Evolutionary conservation across 352 stramenopile species (phyloP).

Genomic region (Phytophthora capsici): DNA sequence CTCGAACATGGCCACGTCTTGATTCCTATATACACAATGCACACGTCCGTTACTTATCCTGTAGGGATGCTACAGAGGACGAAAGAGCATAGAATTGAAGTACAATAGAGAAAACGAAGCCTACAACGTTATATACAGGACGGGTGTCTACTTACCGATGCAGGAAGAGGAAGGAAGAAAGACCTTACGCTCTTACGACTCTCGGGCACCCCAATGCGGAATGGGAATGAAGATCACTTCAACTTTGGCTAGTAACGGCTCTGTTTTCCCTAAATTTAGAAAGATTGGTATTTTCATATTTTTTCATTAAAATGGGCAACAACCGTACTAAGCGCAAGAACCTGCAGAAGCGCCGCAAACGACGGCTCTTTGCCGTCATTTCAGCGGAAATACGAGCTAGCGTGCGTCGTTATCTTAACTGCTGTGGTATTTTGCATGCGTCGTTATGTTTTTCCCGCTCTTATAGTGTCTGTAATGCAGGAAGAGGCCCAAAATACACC

Average conservation of each 20-base stretch:
- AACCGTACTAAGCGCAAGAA: constrained; percentile 79
- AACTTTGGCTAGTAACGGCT: constrained; percentile 35
- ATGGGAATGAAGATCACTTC: constrained; percentile 41
- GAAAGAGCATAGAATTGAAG: background rate
- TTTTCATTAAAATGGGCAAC: constrained; percentile 45
- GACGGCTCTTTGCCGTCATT: constrained; percentile 66
- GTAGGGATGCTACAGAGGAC: background rate
- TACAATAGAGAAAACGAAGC: background rate
- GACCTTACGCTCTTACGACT: constrained; percentile 7
- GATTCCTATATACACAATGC: constrained; percentile 3
- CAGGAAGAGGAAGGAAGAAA: background rate
- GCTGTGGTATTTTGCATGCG: background rate
- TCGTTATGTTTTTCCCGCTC: constrained; percentile 5
- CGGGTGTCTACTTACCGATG: constrained; percentile 3
- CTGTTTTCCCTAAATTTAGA: constrained; percentile 4
- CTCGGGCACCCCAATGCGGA: constrained; percentile 22
- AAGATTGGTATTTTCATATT: constrained; percentile 11
- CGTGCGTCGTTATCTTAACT: constrained; percentile 28
- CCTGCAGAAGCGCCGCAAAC: constrained; percentile 73
- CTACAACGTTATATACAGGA: no score
- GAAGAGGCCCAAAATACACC: constrained; percentile 49
- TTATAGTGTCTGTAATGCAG: constrained; percentile 27
- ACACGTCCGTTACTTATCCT: constrained; percentile 17
- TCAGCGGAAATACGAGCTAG: constrained; percentile 51
- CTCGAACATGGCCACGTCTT: constrained; percentile 70